Evolutionary conservation across 306 rosid species (phyloP), one percentile per base, ranked within the genome.

Genomic region (Senna siamea): DNA sequence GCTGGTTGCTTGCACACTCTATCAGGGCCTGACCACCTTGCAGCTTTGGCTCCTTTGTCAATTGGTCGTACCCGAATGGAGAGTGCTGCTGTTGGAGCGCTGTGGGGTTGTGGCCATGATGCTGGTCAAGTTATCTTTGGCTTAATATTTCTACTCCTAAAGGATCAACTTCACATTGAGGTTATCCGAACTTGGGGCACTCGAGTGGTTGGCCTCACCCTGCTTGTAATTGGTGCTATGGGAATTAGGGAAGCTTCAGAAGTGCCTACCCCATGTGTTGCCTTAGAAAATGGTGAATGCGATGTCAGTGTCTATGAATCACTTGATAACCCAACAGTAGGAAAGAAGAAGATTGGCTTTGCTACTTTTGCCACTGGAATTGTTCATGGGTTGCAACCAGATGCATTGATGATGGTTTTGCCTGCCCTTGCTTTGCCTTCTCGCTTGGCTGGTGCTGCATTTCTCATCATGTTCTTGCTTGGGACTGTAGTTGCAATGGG

Each of bases 21-120:
- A 81, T 93, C 98, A 19, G 98, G 98, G 59, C 98, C 98, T n/a
- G 98, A 93, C 67, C 98, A 93, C 68, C 98, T 93, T 23, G 98
- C 98, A 12, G 98, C 98, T 70, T 84, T 93, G 87, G 98, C 98
- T 69, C 98, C 98, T 40, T 86, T 93, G 76, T 93, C 98, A 23
- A 93, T 93, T 28, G 98, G 98, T 1, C 89, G 97, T 19, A 77
- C 85, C 44, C 85, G 92, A 67, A 76, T 91, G 75, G 96, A 93
- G 81, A 89, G 97, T 78, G 98, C 97, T 66, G 86, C 93, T n/a
- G 94, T 93, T 40, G 98, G 98, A 41, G 98, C 98, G 67, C 98
- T 93, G 35, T 93, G 98, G 98, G 98, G 98, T 7, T 93, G 98
- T 67, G 98, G 98, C 57, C 98, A 93, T 65, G 98, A 93, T 48